Conservation (phyloP, 208 protist genomes). For the Trypanosoma rangeli region DNA sequence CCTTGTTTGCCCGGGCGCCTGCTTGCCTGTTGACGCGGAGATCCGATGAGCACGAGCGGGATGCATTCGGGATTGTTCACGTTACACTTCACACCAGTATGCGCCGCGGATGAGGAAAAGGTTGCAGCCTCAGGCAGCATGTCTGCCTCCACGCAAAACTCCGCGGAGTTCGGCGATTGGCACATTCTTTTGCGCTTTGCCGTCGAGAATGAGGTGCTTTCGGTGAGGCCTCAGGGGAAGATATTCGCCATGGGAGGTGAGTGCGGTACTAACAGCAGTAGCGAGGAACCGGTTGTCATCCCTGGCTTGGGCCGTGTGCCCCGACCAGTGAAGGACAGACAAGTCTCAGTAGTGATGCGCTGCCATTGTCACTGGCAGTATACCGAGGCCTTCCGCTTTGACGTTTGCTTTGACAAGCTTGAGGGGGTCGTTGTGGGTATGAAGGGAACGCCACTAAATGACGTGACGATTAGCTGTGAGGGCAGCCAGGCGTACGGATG, state of each 20-base stretch:
- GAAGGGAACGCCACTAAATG: slow-evolving; percentile 37
- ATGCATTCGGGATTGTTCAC: slow-evolving; percentile 81
- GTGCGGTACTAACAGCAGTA: slow-evolving; percentile 37
- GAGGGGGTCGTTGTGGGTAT: slow-evolving; percentile 70
- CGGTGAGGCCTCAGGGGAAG: slow-evolving; percentile 70
- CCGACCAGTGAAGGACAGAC: slow-evolving; percentile 59
- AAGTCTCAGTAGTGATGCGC: slow-evolving; percentile 36
- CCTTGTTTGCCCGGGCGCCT: background rate
- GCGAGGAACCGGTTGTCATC: slow-evolving; percentile 52
- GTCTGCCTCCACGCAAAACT: slow-evolving; percentile 26
- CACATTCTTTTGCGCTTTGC: slow-evolving; percentile 81
- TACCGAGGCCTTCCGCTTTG: slow-evolving; percentile 50
- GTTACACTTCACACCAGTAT: slow-evolving; percentile 80
- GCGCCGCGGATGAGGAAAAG: slow-evolving; percentile 35
- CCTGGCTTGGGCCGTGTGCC: slow-evolving; percentile 57
- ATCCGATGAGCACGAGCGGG: slow-evolving; percentile 24
- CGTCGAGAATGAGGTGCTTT: slow-evolving; percentile 77
- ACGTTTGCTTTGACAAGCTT: slow-evolving; percentile 72
- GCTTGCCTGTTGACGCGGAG: background rate
- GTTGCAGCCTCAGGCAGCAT: background rate
- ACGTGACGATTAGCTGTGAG: slow-evolving; percentile 78
- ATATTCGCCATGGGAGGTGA: slow-evolving; percentile 71
- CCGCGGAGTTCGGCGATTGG: slow-evolving; percentile 76
- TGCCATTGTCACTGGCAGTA: slow-evolving; percentile 29
- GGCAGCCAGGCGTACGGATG: slow-evolving; percentile 76